These are phyloP conservation scores for Excoecaria agallocha DNA, from an alignment of 345 rosid species.

Conservation along the genomic window DNA sequence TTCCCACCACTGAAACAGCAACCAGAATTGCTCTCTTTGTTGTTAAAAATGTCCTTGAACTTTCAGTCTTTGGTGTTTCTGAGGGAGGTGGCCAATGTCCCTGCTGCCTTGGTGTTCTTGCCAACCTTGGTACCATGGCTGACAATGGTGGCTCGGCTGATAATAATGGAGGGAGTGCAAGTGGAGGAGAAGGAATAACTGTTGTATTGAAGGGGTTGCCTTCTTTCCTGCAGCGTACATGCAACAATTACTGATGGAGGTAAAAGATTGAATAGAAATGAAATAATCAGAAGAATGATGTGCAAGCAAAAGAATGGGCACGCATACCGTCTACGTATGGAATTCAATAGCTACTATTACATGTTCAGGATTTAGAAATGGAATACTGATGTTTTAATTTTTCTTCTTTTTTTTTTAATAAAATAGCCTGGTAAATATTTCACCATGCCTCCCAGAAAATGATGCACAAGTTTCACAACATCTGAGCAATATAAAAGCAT, in stretches of 20 bases:
- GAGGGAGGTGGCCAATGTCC: conserved; percentile 19
- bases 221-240: conserved; percentile 59
- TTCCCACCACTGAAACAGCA: conserved; percentile 40
- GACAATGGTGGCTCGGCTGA: conserved; percentile 46
- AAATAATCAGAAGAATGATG: background rate
- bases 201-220: conserved; percentile 93
- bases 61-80: conserved; percentile 37
- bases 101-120: conserved; percentile 21
- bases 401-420: background rate
- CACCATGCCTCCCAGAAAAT: background rate
- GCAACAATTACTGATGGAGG: conserved; percentile 3
- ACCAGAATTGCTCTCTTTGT: conserved; percentile 41
- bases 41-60: conserved; percentile 37
- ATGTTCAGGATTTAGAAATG: background rate
- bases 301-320: background rate
- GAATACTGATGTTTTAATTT: background rate
- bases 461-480: background rate
- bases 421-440: background rate
- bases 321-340: background rate
- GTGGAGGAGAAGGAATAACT: conserved; percentile 60
- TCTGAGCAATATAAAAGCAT: background rate
- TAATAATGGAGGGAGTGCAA: conserved; percentile 48
- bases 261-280: background rate
- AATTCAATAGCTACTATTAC: background rate
- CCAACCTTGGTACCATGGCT: conserved; percentile 48